Percentiles rank a stretch among this genome's conserved stretches.
phyloP scores from a whole-genome alignment of 75 land plant genomes.

The Pseudotsuga menziesii region DNA sequence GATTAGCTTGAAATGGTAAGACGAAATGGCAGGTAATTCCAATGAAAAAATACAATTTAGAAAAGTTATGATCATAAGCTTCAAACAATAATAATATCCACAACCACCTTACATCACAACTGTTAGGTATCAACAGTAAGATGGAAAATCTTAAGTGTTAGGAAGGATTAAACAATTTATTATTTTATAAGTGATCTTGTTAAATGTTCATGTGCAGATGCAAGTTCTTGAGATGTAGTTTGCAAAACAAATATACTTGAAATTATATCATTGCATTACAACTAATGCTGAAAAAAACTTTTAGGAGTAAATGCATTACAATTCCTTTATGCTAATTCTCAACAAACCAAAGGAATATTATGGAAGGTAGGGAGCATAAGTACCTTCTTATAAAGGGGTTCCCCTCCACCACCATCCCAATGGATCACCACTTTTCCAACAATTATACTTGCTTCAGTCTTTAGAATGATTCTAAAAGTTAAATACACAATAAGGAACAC shows the following conservation, averaged over 20 bases:
- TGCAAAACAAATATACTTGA: conserved; percentile 23
- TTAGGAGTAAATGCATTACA: too few species aligned
- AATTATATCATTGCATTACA: background rate
- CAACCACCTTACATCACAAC: too few species aligned
- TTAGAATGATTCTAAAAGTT: conserved; percentile 51
- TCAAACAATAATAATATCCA: too few species aligned
- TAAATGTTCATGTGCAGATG: conserved; percentile 79
- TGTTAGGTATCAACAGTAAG: too few species aligned
- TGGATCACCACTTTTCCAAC: conserved; percentile 71
- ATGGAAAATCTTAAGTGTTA: too few species aligned
- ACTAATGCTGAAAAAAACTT: background rate
- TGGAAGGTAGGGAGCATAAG: background rate
- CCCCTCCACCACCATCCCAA: conserved; percentile 55
- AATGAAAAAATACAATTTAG: too few species aligned
- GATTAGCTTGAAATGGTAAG: too few species aligned
- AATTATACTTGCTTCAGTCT: conserved; percentile 72
- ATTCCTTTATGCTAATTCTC: too few species aligned
- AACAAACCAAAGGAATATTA: too few species aligned
- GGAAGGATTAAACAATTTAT: background rate
- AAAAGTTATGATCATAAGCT: too few species aligned
- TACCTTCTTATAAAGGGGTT: conserved; percentile 87
- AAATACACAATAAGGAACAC: too few species aligned
- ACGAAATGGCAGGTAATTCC: too few species aligned
- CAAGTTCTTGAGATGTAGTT: conserved; percentile 85
- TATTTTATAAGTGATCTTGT: conserved; percentile 74